Base-by-base conservation (phyloP, 352 stramenopile species). In the Hyaloperonospora brassicae region DNA sequence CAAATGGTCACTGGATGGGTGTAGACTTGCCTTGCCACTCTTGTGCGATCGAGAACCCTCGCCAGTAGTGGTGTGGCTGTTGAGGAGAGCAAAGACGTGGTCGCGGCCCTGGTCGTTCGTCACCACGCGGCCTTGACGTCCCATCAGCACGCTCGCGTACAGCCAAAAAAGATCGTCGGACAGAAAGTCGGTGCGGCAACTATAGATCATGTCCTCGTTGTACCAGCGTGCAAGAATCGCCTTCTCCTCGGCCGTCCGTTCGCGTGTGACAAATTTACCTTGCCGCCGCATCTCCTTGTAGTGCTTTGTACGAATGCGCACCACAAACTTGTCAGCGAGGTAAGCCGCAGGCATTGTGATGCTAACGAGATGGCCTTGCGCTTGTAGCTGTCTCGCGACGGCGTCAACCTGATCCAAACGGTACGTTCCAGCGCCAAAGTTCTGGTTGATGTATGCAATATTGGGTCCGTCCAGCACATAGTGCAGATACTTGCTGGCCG, bases 91-190 rank as follows among this genome's bases (percentile, higher is more conserved):
- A 39, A 76, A 77, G 5, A 89, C 74, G 79, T 99, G 96, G 76
- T 99, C 96, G 39, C 96, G 78, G 64, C 98, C 98, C 72, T 98
- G 91, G 68, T 99, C 96, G 68, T 98, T 99, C 2, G 93, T 98
- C 5, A 99, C 74, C 6, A 97, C 82, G 36, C 95, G 71, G 1
- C 66, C 73, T 24, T 84, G 64, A 6, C 61, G 52, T 5, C 73
- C 79, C 27, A 92, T 54, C 17, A 87, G 66, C 44, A 95, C 73
- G 31, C 89, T 96, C 8, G 89, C 93, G 65, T 98, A 98, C 31
- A 99, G 70, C 96, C 96, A 99, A 70, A 97, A 98, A 72, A 96
- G 96, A 73, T 99, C 96, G 72, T 99, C 96, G 23, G 82, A 87
- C 23, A 87, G 57, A 38, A 73, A 71, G 85, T 70, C 92, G 50